phyloP scores from a whole-genome alignment of 2,329 filamentous ascomycete genomes.

The Fusarium devonianum region DNA sequence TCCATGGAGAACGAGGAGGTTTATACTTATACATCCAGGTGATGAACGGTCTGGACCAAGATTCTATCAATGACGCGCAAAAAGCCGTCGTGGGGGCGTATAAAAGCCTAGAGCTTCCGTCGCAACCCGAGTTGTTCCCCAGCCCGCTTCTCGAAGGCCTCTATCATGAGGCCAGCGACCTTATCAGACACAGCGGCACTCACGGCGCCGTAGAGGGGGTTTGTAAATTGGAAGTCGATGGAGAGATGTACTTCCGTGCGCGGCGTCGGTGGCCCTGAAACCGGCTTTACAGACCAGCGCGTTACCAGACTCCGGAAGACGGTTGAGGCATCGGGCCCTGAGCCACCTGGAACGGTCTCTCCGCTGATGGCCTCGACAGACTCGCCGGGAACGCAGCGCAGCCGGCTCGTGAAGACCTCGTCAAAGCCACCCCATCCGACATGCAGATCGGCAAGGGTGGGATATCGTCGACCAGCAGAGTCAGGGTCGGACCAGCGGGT shows the following conservation, averaged over 20 bases:
- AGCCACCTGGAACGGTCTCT: slow-evolving; percentile 54
- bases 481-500: slow-evolving; percentile 73
- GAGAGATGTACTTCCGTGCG: slow-evolving; percentile 76
- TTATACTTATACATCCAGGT: not conserved
- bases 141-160: slow-evolving; percentile 88
- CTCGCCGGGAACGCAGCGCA: slow-evolving; percentile 77
- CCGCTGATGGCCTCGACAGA: slow-evolving; percentile 82
- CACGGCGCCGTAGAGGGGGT: slow-evolving; percentile 84
- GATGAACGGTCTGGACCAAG: no score
- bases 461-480: slow-evolving; percentile 62
- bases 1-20: not conserved
- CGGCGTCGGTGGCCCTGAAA: slow-evolving; percentile 39
- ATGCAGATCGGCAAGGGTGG: slow-evolving; percentile 77
- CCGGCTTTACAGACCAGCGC: slow-evolving; percentile 69
- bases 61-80: no score
- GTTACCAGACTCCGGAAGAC: slow-evolving; percentile 75
- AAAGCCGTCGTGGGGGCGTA: not conserved
- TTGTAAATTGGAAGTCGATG: slow-evolving; percentile 85
- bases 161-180: slow-evolving; percentile 87
- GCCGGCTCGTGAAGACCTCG: slow-evolving; percentile 81
- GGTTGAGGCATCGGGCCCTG: slow-evolving; percentile 49
- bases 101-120: slow-evolving; percentile 19
- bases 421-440: slow-evolving; percentile 86
- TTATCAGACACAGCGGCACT: slow-evolving; percentile 83
- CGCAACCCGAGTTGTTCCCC: slow-evolving; percentile 50